These are phyloP conservation scores for Kodamaea arcana DNA, from an alignment of 1,139 yeast species.

Conservation along the genomic window DNA sequence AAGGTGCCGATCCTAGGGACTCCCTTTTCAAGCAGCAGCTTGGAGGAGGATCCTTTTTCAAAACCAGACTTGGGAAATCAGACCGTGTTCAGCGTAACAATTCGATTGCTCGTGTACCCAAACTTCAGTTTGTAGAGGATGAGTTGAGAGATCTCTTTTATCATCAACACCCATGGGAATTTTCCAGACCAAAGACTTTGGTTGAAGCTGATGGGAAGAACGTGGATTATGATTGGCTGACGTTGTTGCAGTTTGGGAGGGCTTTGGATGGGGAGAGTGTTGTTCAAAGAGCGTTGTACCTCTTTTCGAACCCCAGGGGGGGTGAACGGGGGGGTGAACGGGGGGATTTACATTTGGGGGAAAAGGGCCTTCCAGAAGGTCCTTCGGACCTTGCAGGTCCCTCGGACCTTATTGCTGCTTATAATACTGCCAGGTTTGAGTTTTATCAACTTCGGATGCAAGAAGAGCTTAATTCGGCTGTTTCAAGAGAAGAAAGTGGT, in stretches of 20 bases:
- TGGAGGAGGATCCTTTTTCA: conserved; percentile 24
- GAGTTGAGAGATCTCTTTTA: conserved; percentile 75
- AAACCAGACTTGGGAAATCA: conserved; percentile 44
- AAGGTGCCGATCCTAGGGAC: conserved; percentile 23
- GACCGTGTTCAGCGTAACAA: conserved; percentile 30
- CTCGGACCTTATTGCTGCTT: conserved; percentile 58
- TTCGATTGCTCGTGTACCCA: conserved; percentile 50
- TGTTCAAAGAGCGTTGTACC: conserved; percentile 82
- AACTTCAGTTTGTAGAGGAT: conserved; percentile 74
- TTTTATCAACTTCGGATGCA: conserved; percentile 82
- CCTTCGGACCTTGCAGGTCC: no score
- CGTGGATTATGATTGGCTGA: conserved; percentile 67
- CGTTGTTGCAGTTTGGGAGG: conserved; percentile 65
- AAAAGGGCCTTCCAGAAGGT: not conserved
- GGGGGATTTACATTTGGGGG: no score
- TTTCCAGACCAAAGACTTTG: conserved; percentile 85
- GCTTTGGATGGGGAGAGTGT: conserved; percentile 90
- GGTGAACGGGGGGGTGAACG: no score
- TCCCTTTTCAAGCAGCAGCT: conserved; percentile 20
- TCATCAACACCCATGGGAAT: conserved; percentile 97
- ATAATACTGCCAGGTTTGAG: conserved; percentile 82
- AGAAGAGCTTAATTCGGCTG: conserved; percentile 71
- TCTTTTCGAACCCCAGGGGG: conserved; percentile 42
- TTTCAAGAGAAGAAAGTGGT: conserved; percentile 76
- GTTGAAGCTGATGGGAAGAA: conserved; percentile 66